Base-by-base conservation (phyloP, 148 eudicot genomes). In the Pharnaceum exiguum region DNA sequence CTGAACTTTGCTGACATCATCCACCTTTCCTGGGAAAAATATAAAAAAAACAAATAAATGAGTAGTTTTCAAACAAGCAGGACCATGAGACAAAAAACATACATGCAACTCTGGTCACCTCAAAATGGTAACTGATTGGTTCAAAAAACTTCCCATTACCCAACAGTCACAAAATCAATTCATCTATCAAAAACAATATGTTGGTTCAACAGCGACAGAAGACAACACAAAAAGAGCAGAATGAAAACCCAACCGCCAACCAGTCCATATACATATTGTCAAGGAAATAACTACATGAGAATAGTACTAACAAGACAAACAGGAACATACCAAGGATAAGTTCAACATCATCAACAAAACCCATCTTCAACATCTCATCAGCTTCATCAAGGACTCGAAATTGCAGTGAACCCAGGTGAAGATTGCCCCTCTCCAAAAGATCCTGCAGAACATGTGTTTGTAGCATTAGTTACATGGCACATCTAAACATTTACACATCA, bases 301-400 rank as follows among this genome's bases (percentile, higher is more conserved):
- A 27, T 26, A 25, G 48, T 44, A 12, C 30, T 19, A 47, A 13
- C 7, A 2, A 12, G 46, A 33, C 8, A 16, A 19, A 47, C 43
- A n/a, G 3, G 26, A 54, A 51, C 76, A 23, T 69, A 88, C 98
- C 90, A 36, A 91, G 59, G 48, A 87, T 91, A 38, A 82, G 79
- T 68, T 91, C 95, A 60, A 91, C 96, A 62, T 91, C 98, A 7
- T 87, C 96, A 68, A 91, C 96, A 59, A 90, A 90, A 47, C 97
- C 97, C 90, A 86, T 86, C 58, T 71, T 81, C 42, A 89, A 73
- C 97, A 91, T 91, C 71, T 91, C 98, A 77, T 91, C 98, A 70
- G 96, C 88, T 77, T 93, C 96, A 67, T 93, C 98, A 31, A 93
- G 90, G 59, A 88, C 90, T 15, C 98, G 88, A 64, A 93, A 85